phyloP scores from a whole-genome alignment of 176 grass and related monocot species.

The Triticum timopheevii region DNA sequence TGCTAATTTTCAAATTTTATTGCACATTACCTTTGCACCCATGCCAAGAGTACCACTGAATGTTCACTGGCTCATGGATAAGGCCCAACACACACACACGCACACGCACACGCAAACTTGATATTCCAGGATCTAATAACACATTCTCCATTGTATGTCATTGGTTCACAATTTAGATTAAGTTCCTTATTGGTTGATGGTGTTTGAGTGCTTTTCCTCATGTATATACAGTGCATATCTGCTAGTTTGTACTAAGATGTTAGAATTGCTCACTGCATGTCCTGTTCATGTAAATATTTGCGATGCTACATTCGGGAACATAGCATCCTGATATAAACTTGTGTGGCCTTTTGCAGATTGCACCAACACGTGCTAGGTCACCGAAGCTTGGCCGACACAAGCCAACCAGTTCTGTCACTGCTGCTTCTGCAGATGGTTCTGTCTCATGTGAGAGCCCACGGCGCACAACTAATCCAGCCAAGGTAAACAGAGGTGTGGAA shows the following conservation, averaged over 20 bases:
- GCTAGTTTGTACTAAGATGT: constrained; percentile 1
- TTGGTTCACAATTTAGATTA: background rate
- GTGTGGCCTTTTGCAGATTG: constrained; percentile 60
- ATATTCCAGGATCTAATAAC: constrained; percentile 1
- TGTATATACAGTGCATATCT: background rate
- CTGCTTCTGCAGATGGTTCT: constrained; percentile 55
- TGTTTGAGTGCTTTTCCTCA: constrained; percentile 1
- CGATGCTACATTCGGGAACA: background rate
- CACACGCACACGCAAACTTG: background rate
- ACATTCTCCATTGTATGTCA: constrained; percentile 1
- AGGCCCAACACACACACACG: background rate
- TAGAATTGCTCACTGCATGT: background rate
- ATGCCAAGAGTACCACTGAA: background rate
- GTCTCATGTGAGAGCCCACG: constrained; percentile 54
- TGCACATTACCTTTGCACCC: background rate
- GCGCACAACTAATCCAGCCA: constrained; percentile 32
- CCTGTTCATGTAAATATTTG: background rate
- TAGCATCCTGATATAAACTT: constrained; percentile 23
- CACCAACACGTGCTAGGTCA: constrained; percentile 84
- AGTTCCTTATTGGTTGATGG: background rate
- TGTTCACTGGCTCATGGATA: background rate
- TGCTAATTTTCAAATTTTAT: constrained; percentile 1
- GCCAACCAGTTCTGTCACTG: constrained; percentile 42
- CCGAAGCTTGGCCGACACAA: constrained; percentile 93
- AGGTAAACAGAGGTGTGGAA: constrained; percentile 40